Evolutionary conservation across 1,139 yeast species (phyloP).

Genomic region (Yarrowia galli): DNA sequence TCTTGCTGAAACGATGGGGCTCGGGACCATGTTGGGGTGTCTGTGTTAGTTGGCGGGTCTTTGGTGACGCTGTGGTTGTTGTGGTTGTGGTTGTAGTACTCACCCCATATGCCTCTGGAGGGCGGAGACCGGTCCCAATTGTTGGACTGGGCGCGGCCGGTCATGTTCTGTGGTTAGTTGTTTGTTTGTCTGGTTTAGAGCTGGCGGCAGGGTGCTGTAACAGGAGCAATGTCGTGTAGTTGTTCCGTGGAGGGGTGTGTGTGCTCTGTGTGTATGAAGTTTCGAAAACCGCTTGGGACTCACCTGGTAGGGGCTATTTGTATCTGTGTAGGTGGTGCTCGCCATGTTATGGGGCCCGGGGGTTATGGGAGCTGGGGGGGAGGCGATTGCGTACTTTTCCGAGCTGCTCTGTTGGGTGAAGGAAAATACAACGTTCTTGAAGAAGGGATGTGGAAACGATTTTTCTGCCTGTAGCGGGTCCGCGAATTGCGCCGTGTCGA

Average conservation of each 20-base stretch:
- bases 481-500: conserved; percentile 11
- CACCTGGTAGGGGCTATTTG: conserved; percentile 33
- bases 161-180: conserved; percentile 34
- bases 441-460: background rate
- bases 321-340: conserved; percentile 34
- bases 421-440: background rate
- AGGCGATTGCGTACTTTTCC: conserved; percentile 14
- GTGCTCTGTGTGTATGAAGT: too few relatives aligned
- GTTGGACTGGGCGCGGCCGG: conserved; percentile 37
- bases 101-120: conserved; percentile 36
- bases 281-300: background rate
- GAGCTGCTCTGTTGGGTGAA: background rate
- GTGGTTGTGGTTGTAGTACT: background rate
- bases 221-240: background rate
- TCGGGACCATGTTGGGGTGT: conserved; percentile 37
- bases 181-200: too few relatives aligned
- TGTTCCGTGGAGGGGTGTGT: background rate
- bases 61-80: background rate
- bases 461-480: background rate
- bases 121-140: conserved; percentile 39
- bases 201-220: background rate
- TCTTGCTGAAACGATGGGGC: conserved; percentile 31
- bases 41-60: conserved; percentile 21
- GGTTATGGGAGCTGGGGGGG: conserved; percentile 26
- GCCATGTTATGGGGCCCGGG: conserved; percentile 38